Percentiles rank a stretch among this genome's conserved stretches.
These are phyloP conservation scores for Ceratocystis ficicola DNA, from an alignment of 2,329 filamentous ascomycete genomes.

Conservation along the genomic window DNA sequence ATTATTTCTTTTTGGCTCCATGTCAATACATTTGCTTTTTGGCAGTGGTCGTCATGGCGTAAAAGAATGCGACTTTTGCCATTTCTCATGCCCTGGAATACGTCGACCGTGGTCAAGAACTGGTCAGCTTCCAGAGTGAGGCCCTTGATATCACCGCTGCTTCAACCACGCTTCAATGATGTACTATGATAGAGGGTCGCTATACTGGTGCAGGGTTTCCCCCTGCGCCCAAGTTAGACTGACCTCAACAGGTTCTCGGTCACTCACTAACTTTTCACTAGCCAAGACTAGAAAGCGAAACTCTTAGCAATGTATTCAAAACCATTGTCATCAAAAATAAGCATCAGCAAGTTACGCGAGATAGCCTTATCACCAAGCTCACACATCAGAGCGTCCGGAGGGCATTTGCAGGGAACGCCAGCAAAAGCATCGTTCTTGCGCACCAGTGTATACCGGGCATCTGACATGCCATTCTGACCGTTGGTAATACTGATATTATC, in stretches of 20 bases:
- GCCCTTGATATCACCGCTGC: slow-evolving; percentile 35
- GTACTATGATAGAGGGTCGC: slow-evolving; percentile 38
- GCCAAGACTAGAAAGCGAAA: too few relatives aligned
- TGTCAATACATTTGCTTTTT: slow-evolving; percentile 34
- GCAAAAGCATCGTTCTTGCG: slow-evolving; percentile 36
- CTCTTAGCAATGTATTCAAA: slow-evolving; percentile 44
- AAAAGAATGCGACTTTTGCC: slow-evolving; percentile 41
- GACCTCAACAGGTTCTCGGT: slow-evolving; percentile 54
- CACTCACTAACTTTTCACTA: slow-evolving; percentile 46
- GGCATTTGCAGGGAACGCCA: slow-evolving; percentile 44
- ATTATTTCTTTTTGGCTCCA: slow-evolving; percentile 37
- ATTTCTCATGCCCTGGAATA: slow-evolving; percentile 40
- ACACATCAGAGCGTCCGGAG: slow-evolving; percentile 41
- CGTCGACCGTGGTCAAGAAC: slow-evolving; percentile 36
- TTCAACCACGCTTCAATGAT: slow-evolving; percentile 41
- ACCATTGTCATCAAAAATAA: slow-evolving; percentile 36
- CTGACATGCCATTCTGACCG: slow-evolving; percentile 40
- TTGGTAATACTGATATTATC: slow-evolving; percentile 44
- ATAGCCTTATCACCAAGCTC: slow-evolving; percentile 58
- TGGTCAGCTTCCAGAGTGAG: slow-evolving; percentile 38
- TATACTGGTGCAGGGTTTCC: slow-evolving; percentile 33
- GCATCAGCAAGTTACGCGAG: slow-evolving; percentile 39
- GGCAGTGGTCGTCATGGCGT: slow-evolving; percentile 42
- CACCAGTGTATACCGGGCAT: slow-evolving; percentile 48
- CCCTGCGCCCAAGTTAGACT: slow-evolving; percentile 37